phyloP scores from a whole-genome alignment of 2,329 filamentous ascomycete genomes.

The Exserohilum turcica region DNA sequence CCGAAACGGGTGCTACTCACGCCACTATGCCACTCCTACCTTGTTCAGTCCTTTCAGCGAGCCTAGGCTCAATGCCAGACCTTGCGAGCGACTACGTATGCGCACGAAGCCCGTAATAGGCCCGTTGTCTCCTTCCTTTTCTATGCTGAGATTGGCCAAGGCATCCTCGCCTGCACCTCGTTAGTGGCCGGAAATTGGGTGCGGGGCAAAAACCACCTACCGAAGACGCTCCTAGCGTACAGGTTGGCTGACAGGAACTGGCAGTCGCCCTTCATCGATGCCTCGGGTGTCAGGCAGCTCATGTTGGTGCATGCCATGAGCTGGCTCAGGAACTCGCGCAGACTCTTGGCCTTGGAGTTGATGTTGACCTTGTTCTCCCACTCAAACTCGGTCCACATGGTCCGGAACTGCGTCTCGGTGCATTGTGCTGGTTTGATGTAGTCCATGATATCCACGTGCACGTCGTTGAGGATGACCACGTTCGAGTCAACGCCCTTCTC shows the following conservation, averaged over 20 bases:
- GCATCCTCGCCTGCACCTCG: constrained; percentile 84
- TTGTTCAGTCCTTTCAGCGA: constrained; percentile 88
- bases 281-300: constrained; percentile 95
- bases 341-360: constrained; percentile 91
- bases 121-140: constrained; percentile 94
- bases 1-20: neutral
- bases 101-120: constrained; percentile 96
- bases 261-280: constrained; percentile 94
- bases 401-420: constrained; percentile 96
- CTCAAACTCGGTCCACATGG: constrained; percentile 99
- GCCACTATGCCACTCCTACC: constrained; percentile 36
- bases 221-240: constrained; percentile 95
- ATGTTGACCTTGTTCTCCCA: constrained; percentile 99
- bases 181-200: constrained; percentile 7
- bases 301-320: constrained; percentile 99
- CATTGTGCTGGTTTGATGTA: constrained; percentile 98
- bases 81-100: constrained; percentile 96
- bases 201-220: constrained; percentile 64
- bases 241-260: constrained; percentile 97
- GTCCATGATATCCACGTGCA: constrained; percentile 99
- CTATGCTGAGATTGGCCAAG: constrained; percentile 94
- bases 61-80: constrained; percentile 88
- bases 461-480: constrained; percentile 96
- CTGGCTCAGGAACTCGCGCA: constrained; percentile 90
- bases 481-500: constrained; percentile 66